Evolutionary conservation across 805 yeast genomes (phyloP), one percentile per base, ranked within the genome.

Genomic region (Nakazawaea anatomiae): DNA sequence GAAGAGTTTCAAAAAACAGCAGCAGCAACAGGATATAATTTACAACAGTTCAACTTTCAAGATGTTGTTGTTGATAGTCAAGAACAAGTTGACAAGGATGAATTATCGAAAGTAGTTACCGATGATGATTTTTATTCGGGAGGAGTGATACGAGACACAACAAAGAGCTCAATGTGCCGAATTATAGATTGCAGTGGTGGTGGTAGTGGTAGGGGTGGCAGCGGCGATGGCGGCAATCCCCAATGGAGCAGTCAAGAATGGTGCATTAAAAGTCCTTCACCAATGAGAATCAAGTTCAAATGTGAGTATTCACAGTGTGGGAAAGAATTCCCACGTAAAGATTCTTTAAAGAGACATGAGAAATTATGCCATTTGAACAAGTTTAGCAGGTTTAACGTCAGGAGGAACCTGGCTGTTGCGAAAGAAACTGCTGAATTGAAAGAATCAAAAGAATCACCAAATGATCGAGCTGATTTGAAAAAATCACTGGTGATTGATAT

Each of bases 281-380:
- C 25, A 18, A 18, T 18, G 25, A 18, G 25, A 18, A 18, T 18
- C 25, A 18, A 18, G 25, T 18, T 18, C 25, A 18, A 18, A 18
- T 18, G 25, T 18, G 25, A 18, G 25, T 18, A 18, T 18, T 18
- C 25, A 2, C 25, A 62, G 29, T 82, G 87, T 56, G 72, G 70
- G 8, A 77, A 75, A 54, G 58, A 57, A 6, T 80, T 81, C 57
- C 73, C 73, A 54, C 65, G 86, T 46, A 73, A 71, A 48, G 86
- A 82, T 59, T 75, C 84, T 1, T 68, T 74, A 51, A 71, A 68
- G 42, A 69, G 86, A 55, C 87, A 82, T 57, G 68, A 68, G 31
- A 71, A 71, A 46, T 65, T 80, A 52, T 83, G 78, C 11, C 85
- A 80, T 58, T 71, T 71, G 49, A 73, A 72, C 59, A 59, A 56